These are phyloP conservation scores for Zygosaccharomyces sapae DNA, from an alignment of 1,139 yeast species.

Conservation along the genomic window DNA sequence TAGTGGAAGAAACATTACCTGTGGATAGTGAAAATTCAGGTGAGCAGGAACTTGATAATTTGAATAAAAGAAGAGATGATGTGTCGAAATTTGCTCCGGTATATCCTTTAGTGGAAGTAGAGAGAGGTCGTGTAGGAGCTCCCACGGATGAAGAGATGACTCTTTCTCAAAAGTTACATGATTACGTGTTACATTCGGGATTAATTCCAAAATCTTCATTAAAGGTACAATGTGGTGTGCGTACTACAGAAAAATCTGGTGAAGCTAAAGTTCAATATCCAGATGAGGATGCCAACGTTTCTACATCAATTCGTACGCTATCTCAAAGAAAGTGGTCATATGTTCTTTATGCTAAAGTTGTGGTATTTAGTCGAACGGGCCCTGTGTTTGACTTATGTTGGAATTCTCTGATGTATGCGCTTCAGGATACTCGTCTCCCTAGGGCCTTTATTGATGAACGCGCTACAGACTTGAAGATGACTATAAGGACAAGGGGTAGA, in stretches of 20 bases:
- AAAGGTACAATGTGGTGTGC: slow-evolving; percentile 47
- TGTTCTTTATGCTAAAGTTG: slow-evolving; percentile 68
- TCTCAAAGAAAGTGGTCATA: slow-evolving; percentile 49
- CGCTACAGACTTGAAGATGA: slow-evolving; percentile 48
- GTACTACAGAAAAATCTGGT: slow-evolving; percentile 43
- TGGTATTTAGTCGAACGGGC: slow-evolving; percentile 76
- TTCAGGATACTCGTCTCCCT: slow-evolving; percentile 61
- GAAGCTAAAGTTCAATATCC: slow-evolving; percentile 42
- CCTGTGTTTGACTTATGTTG: slow-evolving; percentile 78
- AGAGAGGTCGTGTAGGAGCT: slow-evolving; percentile 71
- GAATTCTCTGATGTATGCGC: slow-evolving; percentile 62
- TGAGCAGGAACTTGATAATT: slow-evolving; percentile 39
- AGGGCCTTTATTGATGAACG: slow-evolving; percentile 58
- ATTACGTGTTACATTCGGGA: slow-evolving; percentile 53
- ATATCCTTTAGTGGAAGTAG: slow-evolving; percentile 77
- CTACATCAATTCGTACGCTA: slow-evolving; percentile 18
- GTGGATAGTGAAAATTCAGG: slow-evolving; percentile 36
- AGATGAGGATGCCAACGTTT: slow-evolving; percentile 29
- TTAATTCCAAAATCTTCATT: slow-evolving; percentile 47
- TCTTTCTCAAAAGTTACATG: slow-evolving; percentile 64
- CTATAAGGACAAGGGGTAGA: slow-evolving; percentile 50
- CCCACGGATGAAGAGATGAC: slow-evolving; percentile 92
- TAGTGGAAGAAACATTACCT: slow-evolving; percentile 49
- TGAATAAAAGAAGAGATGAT: slow-evolving; percentile 26
- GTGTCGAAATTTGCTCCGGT: slow-evolving; percentile 42